Conservation (phyloP, 2,329 filamentous ascomycete species). For the Shiraia sp. region DNA sequence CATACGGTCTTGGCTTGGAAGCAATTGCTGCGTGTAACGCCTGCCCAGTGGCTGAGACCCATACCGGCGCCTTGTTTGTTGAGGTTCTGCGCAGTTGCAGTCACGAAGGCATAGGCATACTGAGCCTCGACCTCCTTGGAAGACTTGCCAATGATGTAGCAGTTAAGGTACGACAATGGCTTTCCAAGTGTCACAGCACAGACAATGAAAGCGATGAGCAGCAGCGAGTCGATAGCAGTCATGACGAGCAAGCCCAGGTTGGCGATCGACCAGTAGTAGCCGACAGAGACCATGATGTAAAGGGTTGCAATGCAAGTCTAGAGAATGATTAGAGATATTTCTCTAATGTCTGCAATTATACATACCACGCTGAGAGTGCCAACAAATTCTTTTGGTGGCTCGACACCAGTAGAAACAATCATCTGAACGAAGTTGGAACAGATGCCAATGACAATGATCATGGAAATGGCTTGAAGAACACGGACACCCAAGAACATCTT, state of each 20-base stretch:
- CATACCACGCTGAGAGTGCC: conserved; percentile 80
- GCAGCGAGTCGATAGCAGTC: conserved; percentile 66
- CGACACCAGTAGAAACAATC: conserved; percentile 68
- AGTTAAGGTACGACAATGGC: conserved; percentile 78
- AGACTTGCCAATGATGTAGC: conserved; percentile 59
- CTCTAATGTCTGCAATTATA: conserved; percentile 21
- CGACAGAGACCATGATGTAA: conserved; percentile 71
- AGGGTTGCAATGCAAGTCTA: conserved; percentile 78
- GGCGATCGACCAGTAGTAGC: conserved; percentile 80
- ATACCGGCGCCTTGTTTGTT: conserved; percentile 55
- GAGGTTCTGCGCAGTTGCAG: conserved; percentile 57
- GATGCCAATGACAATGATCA: conserved; percentile 79
- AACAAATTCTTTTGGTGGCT: conserved; percentile 72
- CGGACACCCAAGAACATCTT: conserved; percentile 77
- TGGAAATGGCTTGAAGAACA: conserved; percentile 68
- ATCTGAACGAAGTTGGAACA: conserved; percentile 79
- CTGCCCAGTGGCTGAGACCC: conserved; percentile 59
- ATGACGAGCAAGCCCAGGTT: conserved; percentile 75
- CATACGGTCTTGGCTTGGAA: conserved; percentile 85
- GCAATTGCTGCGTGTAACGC: conserved; percentile 67
- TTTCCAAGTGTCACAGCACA: conserved; percentile 77
- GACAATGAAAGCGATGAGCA: conserved; percentile 78
- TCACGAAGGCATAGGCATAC: conserved; percentile 59
- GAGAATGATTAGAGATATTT: conserved; percentile 14
- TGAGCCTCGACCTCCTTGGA: conserved; percentile 49